Base-by-base conservation (phyloP, 495 filamentous ascomycete species). In the Tuber melanosporum region DNA sequence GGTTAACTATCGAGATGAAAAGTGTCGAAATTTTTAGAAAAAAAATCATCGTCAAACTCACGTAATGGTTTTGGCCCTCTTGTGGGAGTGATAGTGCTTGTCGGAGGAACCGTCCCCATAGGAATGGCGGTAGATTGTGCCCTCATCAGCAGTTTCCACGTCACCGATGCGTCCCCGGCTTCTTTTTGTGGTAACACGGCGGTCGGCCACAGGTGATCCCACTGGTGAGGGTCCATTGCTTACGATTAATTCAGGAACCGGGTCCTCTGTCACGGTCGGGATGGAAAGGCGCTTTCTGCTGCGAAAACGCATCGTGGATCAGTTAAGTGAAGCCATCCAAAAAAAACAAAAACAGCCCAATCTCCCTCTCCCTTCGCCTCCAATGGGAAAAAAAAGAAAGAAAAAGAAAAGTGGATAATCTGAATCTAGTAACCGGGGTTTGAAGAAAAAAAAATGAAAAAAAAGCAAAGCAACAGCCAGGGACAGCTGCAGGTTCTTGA, bases 351-450 rank as follows among this genome's bases (percentile, higher is more conserved):
- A 52, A 7, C 6, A 22, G 44, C 44, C 12, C 12, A 14, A 12
- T 32, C 3, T 62, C 12, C 52, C 10, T 32, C 36, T 36, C 26
- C 8, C 3, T 32, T 17, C n/a, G 32, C 1, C 57, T 66, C 57
- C 57, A 66, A 66, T 66, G 57, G 32, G 57, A 36, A 17, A 8
- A 66, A 36, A 32, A 4, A 12, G 32, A n/a, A 45, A 20, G 71
- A 79, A 80, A 80, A 80, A 79, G 77, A 76, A 80, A 80, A 80
- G 72, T 79, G 71, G 73, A 77, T 71, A 80, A 73, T 44, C 43
- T 52, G 20, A 73, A 36, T 45, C 71, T 62, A 74, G 75, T 78
- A 79, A 75, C 71, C 43, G 14, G 57, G 57, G 26, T 36, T 36
- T 66, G 57, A 66, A 66, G 15, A 6, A 15, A 19, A 17, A 74